Percentiles rank a stretch among this genome's conserved stretches.
These are phyloP conservation scores for Sporothrix protearum DNA, from an alignment of 2,329 filamentous ascomycete genomes.

Conservation along the genomic window DNA sequence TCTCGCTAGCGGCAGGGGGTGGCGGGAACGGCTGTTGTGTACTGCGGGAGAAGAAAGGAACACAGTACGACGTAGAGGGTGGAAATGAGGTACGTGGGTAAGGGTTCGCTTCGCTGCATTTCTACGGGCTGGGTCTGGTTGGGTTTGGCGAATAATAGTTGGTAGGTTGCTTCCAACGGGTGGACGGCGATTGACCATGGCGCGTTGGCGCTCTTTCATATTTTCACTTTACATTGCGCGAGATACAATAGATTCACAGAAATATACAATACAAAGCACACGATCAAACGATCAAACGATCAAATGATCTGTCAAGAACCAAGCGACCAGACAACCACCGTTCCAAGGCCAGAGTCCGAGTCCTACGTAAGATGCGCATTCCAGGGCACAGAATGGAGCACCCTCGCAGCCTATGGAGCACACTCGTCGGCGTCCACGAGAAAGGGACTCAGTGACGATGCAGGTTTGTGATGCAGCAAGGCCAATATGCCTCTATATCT, in stretches of 20 bases:
- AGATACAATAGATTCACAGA: constrained; percentile 18
- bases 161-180: not conserved
- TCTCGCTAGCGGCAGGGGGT: not conserved
- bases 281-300: not conserved
- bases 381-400: not conserved
- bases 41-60: not conserved
- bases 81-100: not conserved
- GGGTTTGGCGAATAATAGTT: not conserved
- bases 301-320: no score
- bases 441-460: not conserved
- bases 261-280: constrained; percentile 9
- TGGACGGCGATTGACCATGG: not conserved
- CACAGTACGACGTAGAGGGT: not conserved
- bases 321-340: not conserved
- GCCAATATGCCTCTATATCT: no score
- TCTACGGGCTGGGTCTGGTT: not conserved
- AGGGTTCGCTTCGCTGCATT: not conserved
- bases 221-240: constrained; percentile 9
- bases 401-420: not conserved
- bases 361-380: not conserved
- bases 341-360: not conserved
- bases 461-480: constrained; percentile 10
- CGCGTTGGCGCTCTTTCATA: not conserved
- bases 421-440: not conserved
- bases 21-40: no score